A percentile compares a stretch with the other conserved stretches of the same genome.
These are phyloP conservation scores for Nicotiana noctiflora DNA, from an alignment of 257 asterid genomes.

Conservation along the genomic window DNA sequence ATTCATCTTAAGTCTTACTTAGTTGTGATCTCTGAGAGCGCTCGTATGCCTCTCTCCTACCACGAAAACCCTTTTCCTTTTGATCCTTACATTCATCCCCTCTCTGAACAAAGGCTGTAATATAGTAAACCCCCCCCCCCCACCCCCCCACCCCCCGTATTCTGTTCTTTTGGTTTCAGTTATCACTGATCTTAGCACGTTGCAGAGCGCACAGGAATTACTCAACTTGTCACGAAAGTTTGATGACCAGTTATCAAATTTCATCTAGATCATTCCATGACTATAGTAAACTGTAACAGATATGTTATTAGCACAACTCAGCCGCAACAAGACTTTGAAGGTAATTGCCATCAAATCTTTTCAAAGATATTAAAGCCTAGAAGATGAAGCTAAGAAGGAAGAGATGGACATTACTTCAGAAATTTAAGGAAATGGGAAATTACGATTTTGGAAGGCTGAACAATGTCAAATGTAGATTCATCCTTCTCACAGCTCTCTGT, in stretches of 20 bases:
- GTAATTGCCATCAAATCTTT: not conserved
- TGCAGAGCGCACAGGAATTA: not conserved
- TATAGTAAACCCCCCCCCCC: no score
- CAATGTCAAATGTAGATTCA: conserved; percentile 18
- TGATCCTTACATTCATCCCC: not conserved
- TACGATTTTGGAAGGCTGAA: conserved; percentile 36
- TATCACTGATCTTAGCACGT: not conserved
- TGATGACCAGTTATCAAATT: not conserved
- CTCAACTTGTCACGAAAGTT: not conserved
- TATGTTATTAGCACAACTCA: not conserved
- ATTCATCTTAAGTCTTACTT: not conserved
- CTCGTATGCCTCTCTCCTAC: not conserved
- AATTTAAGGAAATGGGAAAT: not conserved
- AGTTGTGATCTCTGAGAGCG: no score
- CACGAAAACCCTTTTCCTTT: not conserved
- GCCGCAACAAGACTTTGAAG: not conserved
- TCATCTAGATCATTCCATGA: not conserved
- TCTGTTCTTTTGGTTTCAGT: not conserved
- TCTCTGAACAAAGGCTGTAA: no score
- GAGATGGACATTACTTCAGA: not conserved
- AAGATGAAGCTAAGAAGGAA: not conserved
- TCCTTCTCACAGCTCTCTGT: conserved; percentile 26
- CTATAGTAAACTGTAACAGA: not conserved
- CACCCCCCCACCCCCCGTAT: not conserved
- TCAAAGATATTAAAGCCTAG: not conserved